Conservation (phyloP, 2,329 filamentous ascomycete species). For the Neofusicoccum sp. region DNA sequence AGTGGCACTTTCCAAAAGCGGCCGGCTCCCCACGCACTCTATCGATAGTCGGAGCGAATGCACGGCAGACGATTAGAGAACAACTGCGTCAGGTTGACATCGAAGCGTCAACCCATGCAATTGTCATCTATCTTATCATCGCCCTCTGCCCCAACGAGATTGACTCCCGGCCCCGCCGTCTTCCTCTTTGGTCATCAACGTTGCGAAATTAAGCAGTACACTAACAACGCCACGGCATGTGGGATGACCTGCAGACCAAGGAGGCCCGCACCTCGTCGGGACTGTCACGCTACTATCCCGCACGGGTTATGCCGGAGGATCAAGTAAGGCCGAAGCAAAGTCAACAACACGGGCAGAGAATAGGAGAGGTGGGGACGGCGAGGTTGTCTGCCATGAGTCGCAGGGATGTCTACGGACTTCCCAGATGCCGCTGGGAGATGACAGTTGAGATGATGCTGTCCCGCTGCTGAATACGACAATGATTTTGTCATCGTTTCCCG, state of each 20-base stretch:
- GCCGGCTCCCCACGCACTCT: too few species aligned
- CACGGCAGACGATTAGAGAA: not conserved
- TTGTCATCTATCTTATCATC: not conserved
- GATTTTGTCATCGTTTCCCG: too few species aligned
- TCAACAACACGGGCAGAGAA: not conserved
- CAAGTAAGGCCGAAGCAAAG: not conserved
- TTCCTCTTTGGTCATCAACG: not conserved
- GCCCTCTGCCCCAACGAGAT: not conserved
- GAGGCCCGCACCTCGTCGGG: not conserved
- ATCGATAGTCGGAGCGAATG: too few species aligned
- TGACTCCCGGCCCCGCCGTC: not conserved
- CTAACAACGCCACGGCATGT: constrained; percentile 2
- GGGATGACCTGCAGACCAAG: not conserved
- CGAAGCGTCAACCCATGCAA: not conserved
- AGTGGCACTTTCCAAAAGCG: too few species aligned
- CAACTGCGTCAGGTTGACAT: not conserved
- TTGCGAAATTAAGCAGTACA: not conserved
- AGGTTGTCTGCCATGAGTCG: not conserved
- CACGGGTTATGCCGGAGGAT: constrained; percentile 9
- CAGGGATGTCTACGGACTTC: not conserved
- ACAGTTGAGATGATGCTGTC: not conserved
- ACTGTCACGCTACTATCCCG: not conserved
- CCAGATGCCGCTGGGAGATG: not conserved
- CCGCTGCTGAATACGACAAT: too few species aligned
- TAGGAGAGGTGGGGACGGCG: not conserved